phyloP scores from a whole-genome alignment of 108 stramenopile genomes.

The Cyclotella kingstonii region DNA sequence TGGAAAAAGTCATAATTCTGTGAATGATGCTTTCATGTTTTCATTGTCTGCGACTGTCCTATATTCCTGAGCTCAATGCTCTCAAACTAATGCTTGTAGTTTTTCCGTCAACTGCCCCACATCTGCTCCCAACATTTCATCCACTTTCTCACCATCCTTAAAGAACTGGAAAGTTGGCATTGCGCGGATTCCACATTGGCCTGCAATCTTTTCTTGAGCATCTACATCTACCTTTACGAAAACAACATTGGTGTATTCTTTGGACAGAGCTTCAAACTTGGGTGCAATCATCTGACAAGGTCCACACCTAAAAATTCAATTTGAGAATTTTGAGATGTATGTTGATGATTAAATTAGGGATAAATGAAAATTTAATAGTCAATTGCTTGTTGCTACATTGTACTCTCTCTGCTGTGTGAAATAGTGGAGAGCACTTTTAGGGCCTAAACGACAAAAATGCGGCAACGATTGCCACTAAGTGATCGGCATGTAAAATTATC shows the following conservation, averaged over 20 bases:
- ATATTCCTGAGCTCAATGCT: too few species aligned
- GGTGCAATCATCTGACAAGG: conserved; percentile 86
- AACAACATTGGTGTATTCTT: conserved; percentile 51
- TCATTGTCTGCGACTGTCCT: too few species aligned
- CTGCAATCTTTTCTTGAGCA: conserved; percentile 65
- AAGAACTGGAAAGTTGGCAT: conserved; percentile 93
- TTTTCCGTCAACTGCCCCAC: too few species aligned
- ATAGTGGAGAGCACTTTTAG: too few species aligned
- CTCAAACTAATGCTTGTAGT: too few species aligned
- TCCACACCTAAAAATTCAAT: conserved; percentile 41
- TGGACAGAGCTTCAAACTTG: conserved; percentile 72
- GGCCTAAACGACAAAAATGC: too few species aligned
- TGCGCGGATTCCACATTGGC: conserved; percentile 62
- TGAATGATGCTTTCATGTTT: too few species aligned
- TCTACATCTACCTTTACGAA: conserved; percentile 94
- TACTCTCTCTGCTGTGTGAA: too few species aligned
- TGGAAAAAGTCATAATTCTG: too few species aligned
- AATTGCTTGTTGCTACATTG: too few species aligned
- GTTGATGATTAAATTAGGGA: neutral
- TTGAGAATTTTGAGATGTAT: neutral
- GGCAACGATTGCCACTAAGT: too few species aligned
- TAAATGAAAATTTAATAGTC: neutral
- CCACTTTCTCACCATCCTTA: conserved; percentile 74
- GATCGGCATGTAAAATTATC: too few species aligned
- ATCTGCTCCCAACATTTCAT: conserved; percentile 75